Base-by-base conservation (phyloP, 2,329 filamentous ascomycete species). In the Diaporthe citri region DNA sequence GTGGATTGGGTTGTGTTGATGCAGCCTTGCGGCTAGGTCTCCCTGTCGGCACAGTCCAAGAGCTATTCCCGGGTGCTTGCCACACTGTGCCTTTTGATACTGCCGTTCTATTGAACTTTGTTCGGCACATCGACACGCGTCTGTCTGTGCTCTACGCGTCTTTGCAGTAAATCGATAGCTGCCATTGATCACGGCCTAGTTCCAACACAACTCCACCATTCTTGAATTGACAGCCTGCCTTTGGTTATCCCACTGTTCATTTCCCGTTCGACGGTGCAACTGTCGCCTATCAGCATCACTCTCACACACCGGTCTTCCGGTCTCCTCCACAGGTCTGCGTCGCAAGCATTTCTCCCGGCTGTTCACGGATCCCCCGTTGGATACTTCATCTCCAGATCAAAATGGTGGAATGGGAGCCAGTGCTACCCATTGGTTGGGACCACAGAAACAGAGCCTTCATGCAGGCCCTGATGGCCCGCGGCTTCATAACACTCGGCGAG, bases 371-470 rank as follows among this genome's bases (percentile, higher is more conserved):
- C 60, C 22, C 22, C 31, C 36, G 9, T 17, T 56, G 20, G 1
- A 25, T 17, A 25, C 34, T 17, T n/a, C 25, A 17, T 41, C 46
- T 36, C 22, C 52, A 31, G 20, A 60, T 41, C 31, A 64, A 25
- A 46, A 55, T 72, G 71, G 13, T 39, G 71, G 82, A 83, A 25
- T 82, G 83, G 75, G 80, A 83, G 48, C 80, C 81, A 25, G 79
- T 82, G 25, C 66, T 84, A 15, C 80, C 80, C 4, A 77, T 77
- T 0, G 82, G 84, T 31, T 90, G 89, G 80, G 81, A 83, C 73
- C 87, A 97, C 81, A 89, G 88, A 76, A 94, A 98, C 82, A 93
- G 95, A 74, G 96, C 96, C 12, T 98, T 99, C 81, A 88, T 98
- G 0, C 97, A 99, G 84, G 94, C 94, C 66, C 92, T 99, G 78